Conservation (phyloP, 352 stramenopile species). For the Globisporangium spinosum region DNA sequence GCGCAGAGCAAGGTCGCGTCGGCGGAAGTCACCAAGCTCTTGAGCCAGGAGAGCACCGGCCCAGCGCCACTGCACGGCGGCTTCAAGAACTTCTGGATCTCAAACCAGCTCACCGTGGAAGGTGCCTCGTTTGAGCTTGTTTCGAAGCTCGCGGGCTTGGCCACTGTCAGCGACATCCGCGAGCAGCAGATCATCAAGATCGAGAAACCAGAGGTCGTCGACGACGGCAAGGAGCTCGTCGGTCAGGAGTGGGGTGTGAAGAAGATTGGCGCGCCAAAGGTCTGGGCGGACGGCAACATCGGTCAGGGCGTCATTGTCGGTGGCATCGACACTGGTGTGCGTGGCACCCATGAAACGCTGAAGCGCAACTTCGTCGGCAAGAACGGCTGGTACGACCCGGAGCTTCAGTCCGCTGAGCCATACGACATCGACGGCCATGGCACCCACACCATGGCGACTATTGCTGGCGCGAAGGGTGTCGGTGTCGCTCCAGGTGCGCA, state of each 20-base stretch:
- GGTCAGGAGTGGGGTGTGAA: slow-evolving; percentile 16
- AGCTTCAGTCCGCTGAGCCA: slow-evolving; percentile 17
- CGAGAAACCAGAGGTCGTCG: not conserved
- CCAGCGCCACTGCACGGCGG: slow-evolving; percentile 4
- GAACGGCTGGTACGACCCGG: slow-evolving; percentile 21
- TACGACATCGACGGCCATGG: slow-evolving; percentile 23
- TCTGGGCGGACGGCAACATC: slow-evolving; percentile 16
- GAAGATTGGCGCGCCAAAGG: slow-evolving; percentile 20
- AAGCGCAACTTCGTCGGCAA: slow-evolving; percentile 21
- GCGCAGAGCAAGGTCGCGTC: too few relatives aligned
- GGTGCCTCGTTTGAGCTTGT: slow-evolving; percentile 17
- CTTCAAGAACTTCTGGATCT: slow-evolving; percentile 28
- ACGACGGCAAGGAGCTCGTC: slow-evolving; percentile 8
- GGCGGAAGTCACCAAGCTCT: too few relatives aligned
- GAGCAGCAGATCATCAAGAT: slow-evolving; percentile 12
- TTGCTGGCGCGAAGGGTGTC: slow-evolving; percentile 15
- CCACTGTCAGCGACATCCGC: slow-evolving; percentile 15
- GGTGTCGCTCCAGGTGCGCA: slow-evolving; percentile 18
- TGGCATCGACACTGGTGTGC: slow-evolving; percentile 23
- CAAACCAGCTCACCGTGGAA: slow-evolving; percentile 20
- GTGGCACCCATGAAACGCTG: slow-evolving; percentile 18
- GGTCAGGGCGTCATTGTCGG: slow-evolving; percentile 20
- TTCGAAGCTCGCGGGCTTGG: slow-evolving; percentile 15
- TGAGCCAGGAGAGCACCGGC: too few relatives aligned
- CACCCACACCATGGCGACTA: slow-evolving; percentile 21